Conservation (phyloP, 2,329 filamentous ascomycete genomes). For the Xylaria sp. region DNA sequence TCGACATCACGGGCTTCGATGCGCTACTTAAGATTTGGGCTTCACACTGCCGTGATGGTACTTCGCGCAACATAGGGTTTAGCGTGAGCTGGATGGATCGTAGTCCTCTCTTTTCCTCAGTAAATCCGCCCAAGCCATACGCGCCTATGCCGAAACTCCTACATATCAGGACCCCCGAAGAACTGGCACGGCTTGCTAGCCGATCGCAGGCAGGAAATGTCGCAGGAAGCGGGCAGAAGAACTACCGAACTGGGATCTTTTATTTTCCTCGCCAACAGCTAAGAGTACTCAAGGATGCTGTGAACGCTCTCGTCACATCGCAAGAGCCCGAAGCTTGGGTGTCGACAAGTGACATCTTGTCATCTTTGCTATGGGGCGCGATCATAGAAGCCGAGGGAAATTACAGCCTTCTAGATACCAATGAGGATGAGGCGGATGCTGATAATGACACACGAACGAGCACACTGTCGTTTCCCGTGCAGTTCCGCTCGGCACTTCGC, state of each 20-base stretch:
- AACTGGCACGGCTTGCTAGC: conserved; percentile 1
- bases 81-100: conserved; percentile 41
- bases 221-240: not conserved
- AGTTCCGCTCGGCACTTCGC: conserved; percentile 42
- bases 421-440: not conserved
- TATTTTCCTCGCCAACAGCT: conserved; percentile 42
- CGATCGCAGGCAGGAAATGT: not conserved
- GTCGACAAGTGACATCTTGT: conserved; percentile 46
- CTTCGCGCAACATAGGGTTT: conserved; percentile 35
- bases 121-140: not conserved
- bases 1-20: conserved; percentile 47
- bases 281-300: conserved; percentile 37
- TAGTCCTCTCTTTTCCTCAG: conserved; percentile 21
- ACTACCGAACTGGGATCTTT: conserved; percentile 42
- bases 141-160: conserved; percentile 40
- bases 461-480: conserved; percentile 46
- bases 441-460: conserved; percentile 19
- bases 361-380: conserved; percentile 46
- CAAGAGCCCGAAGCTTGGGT: conserved; percentile 40
- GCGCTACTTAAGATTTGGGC: conserved; percentile 47
- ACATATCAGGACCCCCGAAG: conserved; percentile 30
- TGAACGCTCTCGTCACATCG: conserved; percentile 36
- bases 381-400: conserved; percentile 36
- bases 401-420: not conserved
- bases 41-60: conserved; percentile 40